Base-by-base conservation (phyloP, 2,329 filamentous ascomycete species). In the Hypoxylon sp. region DNA sequence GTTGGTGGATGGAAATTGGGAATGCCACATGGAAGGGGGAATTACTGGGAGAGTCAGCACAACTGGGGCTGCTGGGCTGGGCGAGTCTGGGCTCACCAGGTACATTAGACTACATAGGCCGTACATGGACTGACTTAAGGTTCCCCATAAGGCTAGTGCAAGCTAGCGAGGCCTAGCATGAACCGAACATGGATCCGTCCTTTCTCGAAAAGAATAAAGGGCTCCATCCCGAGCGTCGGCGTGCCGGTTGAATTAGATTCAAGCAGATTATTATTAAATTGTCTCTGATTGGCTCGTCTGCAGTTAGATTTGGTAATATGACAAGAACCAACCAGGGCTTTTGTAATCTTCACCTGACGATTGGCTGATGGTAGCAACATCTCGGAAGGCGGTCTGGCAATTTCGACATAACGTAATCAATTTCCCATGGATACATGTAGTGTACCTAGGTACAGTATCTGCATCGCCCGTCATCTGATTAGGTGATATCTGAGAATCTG, bases 251-350 rank as follows among this genome's bases (percentile, higher is more conserved):
- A 74, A 70, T 70, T 61, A 70, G 65, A 38, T 58, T 68, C 50
- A 28, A 67, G 60, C 60, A 45, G 70, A 74, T 74, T 74, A 74
- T 72, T 53, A 74, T 74, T 74, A 45, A 61, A 63, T n/a, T 17
- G 4, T 4, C 28, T 53, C 2, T 63, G 17, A 74, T 74, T 74
- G 72, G 72, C 52, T 38, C 45, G 11, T 34, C n/a, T 1, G 7
- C 19, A 63, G 59, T 68, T 64, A 49, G 30, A 68, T 70, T 70
- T 70, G 68, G 50, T 70, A 70, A 65, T 60, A 67, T 48, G 61
- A 52, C 55, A 56, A 62, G 53, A 57, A 10, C n/a, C 19, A 9
- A 34, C 49, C 52, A 34, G 59, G 48, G 28, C 61, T 65, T 70
- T 70, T 64, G 62, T 66, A 70, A 70, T 70, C n/a, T 61, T 63